A percentile compares a stretch with the other conserved stretches of the same genome.
These are phyloP conservation scores for Aschersonia sp. DNA, from an alignment of 2,329 filamentous ascomycete genomes.

Conservation along the genomic window DNA sequence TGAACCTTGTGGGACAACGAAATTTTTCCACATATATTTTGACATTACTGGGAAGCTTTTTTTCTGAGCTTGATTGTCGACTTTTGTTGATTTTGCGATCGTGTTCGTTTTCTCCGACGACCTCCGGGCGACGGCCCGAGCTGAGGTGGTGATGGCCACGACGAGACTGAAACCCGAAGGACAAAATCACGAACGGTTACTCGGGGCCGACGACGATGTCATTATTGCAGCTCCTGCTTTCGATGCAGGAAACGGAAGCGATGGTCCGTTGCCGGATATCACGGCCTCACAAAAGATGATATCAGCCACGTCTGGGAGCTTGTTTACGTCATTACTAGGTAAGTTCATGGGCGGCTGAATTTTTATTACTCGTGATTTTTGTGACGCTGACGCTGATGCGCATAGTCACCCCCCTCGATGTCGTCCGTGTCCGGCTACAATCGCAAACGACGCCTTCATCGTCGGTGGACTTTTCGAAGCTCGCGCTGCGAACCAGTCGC, in stretches of 20 bases:
- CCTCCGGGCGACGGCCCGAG: neutral
- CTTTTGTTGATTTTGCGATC: neutral
- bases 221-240: slow-evolving; percentile 9
- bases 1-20: too few relatives aligned
- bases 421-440: slow-evolving; percentile 88
- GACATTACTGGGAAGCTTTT: too few relatives aligned
- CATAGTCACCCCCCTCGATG: slow-evolving; percentile 84
- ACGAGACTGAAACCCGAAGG: slow-evolving; percentile 5
- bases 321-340: slow-evolving; percentile 84
- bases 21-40: too few relatives aligned
- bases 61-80: too few relatives aligned
- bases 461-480: slow-evolving; percentile 37
- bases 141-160: slow-evolving; percentile 1
- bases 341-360: slow-evolving; percentile 22
- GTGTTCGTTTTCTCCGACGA: neutral
- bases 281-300: slow-evolving; percentile 86
- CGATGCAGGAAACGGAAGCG: slow-evolving; percentile 5
- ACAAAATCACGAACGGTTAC: slow-evolving; percentile 14
- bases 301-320: slow-evolving; percentile 79
- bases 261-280: slow-evolving; percentile 43
- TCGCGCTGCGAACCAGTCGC: slow-evolving; percentile 41
- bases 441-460: slow-evolving; percentile 50
- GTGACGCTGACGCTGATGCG: slow-evolving; percentile 4
- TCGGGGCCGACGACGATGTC: slow-evolving; percentile 12
- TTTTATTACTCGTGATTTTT: too few relatives aligned